Evolutionary conservation across 352 stramenopile species (phyloP).

Genomic region (Phytophthora tubulina): DNA sequence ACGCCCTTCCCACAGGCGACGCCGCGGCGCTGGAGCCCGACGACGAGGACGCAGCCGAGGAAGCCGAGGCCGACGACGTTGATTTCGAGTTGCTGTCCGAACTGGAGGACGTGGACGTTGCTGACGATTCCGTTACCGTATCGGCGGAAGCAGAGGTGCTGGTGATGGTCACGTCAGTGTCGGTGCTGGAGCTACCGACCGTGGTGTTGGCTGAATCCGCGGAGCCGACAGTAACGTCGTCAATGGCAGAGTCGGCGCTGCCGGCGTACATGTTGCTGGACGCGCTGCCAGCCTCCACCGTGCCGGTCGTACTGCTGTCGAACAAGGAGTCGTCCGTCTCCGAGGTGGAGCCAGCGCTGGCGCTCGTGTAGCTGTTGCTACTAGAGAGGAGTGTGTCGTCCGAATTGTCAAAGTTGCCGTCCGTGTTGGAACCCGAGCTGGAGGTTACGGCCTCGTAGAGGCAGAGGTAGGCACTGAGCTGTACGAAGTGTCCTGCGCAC

Average conservation of each 20-base stretch:
- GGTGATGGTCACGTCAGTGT: constrained; percentile 32
- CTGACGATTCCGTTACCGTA: constrained; percentile 16
- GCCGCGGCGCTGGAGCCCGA: constrained; percentile 43
- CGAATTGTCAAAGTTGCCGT: constrained; percentile 14
- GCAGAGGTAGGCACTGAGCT: constrained; percentile 13
- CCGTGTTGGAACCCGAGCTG: constrained; percentile 10
- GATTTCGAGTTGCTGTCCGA: constrained; percentile 19
- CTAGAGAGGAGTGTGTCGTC: constrained; percentile 2
- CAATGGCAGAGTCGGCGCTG: constrained; percentile 19
- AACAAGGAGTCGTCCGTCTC: constrained; percentile 29
- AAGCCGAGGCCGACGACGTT: constrained; percentile 25
- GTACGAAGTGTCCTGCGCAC: constrained; percentile 26
- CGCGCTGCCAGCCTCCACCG: constrained; percentile 15
- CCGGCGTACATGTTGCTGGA: constrained; percentile 6
- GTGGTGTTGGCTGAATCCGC: constrained; percentile 25
- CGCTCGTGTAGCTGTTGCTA: constrained; percentile 4
- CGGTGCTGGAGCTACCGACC: constrained; percentile 24
- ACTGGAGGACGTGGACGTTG: constrained; percentile 23
- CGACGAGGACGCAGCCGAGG: constrained; percentile 26
- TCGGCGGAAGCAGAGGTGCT: constrained; percentile 25
- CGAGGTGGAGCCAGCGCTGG: neutral
- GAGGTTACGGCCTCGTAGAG: constrained; percentile 27
- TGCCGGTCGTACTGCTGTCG: constrained; percentile 12
- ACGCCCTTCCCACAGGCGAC: constrained; percentile 22
- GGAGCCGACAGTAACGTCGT: constrained; percentile 49